phyloP scores from a whole-genome alignment of 192 early-diverging fungal species.

The Neocallimastix lanati region DNA sequence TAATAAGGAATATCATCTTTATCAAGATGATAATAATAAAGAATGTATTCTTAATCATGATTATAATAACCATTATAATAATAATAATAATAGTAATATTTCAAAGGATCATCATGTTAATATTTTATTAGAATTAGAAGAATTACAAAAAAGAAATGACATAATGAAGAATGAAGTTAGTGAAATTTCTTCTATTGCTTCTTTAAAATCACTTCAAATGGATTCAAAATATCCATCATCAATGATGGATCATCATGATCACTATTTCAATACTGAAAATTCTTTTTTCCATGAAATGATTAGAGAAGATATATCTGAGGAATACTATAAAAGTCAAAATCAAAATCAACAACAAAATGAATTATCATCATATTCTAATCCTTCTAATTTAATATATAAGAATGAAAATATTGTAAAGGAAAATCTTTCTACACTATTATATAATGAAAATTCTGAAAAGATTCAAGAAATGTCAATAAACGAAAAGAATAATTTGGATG shows the following conservation, averaged over 20 bases:
- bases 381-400: not conserved
- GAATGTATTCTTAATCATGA: not conserved
- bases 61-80: too few species aligned
- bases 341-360: too few species aligned
- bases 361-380: not conserved
- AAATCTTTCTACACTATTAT: not conserved
- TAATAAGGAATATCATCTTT: not conserved
- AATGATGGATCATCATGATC: not conserved
- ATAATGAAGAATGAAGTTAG: not conserved
- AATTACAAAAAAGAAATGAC: not conserved
- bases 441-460: not conserved
- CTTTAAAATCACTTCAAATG: not conserved
- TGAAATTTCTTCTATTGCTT: not conserved
- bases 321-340: too few species aligned
- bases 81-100: too few species aligned
- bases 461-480: too few species aligned
- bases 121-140: not conserved
- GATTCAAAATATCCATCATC: not conserved
- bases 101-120: not conserved
- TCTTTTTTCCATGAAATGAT: not conserved
- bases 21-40: not conserved
- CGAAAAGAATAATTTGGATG: too few species aligned
- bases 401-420: not conserved
- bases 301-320: not conserved
- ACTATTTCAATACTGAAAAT: not conserved